Conservation (phyloP, 2,329 filamentous ascomycete genomes). For the Tolypocladium amazonense region DNA sequence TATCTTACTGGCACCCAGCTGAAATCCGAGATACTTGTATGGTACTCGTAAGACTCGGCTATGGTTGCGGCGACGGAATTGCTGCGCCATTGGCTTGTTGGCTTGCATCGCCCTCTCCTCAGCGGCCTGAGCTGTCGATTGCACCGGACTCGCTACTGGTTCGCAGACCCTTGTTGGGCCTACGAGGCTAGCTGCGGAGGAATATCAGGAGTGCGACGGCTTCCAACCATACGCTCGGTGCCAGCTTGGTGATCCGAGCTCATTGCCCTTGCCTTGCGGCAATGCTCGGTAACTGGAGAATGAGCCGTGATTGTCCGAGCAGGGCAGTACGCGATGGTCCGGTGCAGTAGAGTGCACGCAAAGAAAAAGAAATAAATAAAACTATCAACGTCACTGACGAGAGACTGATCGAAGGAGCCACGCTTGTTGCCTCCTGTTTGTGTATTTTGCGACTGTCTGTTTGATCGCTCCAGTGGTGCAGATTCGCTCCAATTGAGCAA, state of each 20-base stretch:
- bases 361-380: background rate
- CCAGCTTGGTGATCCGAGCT: background rate
- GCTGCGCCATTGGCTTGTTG: background rate
- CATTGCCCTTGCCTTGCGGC: background rate
- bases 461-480: background rate
- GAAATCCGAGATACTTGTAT: no score
- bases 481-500: background rate
- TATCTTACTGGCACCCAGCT: no score
- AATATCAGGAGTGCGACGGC: background rate
- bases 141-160: background rate
- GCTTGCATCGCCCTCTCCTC: background rate
- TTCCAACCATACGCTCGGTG: background rate
- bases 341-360: background rate
- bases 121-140: background rate
- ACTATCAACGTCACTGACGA: background rate
- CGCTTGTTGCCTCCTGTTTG: background rate
- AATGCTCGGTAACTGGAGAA: background rate
- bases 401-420: background rate
- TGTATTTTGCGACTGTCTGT: background rate
- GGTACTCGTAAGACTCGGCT: background rate
- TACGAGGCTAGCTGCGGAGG: background rate
- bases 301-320: background rate
- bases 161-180: background rate
- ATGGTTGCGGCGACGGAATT: background rate
- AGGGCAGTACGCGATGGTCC: no score